phyloP scores from a whole-genome alignment of 2,329 filamentous ascomycete species.

The Zymoseptoria passerinii region DNA sequence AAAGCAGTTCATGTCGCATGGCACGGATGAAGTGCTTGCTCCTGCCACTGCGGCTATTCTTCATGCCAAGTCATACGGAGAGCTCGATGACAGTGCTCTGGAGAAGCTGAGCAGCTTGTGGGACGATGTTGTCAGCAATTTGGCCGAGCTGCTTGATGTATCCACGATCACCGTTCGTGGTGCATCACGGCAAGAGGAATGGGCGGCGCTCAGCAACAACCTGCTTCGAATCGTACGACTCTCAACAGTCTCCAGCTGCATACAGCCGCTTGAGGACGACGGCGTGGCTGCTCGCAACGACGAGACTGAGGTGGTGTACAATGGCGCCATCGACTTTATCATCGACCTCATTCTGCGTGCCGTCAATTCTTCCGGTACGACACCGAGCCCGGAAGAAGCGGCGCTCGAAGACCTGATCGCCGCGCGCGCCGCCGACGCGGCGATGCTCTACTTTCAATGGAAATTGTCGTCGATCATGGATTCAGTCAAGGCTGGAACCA shows the following conservation, averaged over 20 bases:
- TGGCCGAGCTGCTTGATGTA: slow-evolving; percentile 59
- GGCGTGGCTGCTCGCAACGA: slow-evolving; percentile 35
- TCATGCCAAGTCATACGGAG: slow-evolving; percentile 77
- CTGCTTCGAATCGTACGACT: slow-evolving; percentile 26
- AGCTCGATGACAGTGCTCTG: slow-evolving; percentile 78
- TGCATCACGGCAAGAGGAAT: slow-evolving; percentile 46
- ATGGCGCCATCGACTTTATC: slow-evolving; percentile 57
- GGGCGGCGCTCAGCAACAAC: slow-evolving; percentile 27
- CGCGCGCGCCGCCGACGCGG: slow-evolving; percentile 63
- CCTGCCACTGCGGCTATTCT: slow-evolving; percentile 77
- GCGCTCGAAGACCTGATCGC: slow-evolving; percentile 73
- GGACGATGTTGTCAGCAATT: slow-evolving; percentile 69
- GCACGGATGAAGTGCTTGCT: slow-evolving; percentile 72
- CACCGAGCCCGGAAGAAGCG: slow-evolving; percentile 55
- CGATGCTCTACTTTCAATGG: slow-evolving; percentile 94
- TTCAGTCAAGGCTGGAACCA: slow-evolving; percentile 41
- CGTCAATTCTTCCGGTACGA: slow-evolving; percentile 53
- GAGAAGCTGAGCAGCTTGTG: slow-evolving; percentile 73
- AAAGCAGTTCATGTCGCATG: slow-evolving; percentile 89
- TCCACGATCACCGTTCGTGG: slow-evolving; percentile 65
- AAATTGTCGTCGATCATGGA: slow-evolving; percentile 34
- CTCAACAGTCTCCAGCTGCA: slow-evolving; percentile 54
- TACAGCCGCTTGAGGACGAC: slow-evolving; percentile 59
- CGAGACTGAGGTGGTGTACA: slow-evolving; percentile 16
- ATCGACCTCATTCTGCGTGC: slow-evolving; percentile 67